These are phyloP conservation scores for Isatis tinctoria DNA, from an alignment of 345 rosid genomes.

Conservation along the genomic window DNA sequence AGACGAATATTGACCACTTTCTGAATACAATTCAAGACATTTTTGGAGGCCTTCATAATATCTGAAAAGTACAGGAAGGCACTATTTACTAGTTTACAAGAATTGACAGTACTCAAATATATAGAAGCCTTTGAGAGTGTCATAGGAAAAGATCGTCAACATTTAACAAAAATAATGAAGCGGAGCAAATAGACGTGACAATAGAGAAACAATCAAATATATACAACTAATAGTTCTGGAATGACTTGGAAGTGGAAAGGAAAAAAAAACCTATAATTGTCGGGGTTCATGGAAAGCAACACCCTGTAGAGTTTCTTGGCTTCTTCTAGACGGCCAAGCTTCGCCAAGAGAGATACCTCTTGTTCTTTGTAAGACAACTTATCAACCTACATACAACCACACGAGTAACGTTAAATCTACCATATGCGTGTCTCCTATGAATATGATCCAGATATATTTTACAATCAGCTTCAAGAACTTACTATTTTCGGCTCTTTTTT, in stretches of 20 bases:
- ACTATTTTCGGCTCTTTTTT: slow-evolving; percentile 78
- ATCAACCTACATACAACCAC: slow-evolving; percentile 66
- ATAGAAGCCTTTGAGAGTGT: slow-evolving; percentile 7
- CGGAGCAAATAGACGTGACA: not conserved
- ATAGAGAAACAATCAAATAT: not conserved
- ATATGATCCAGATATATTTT: not conserved
- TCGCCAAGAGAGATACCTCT: slow-evolving; percentile 78
- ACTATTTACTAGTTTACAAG: slow-evolving; percentile 1
- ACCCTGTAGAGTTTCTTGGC: slow-evolving; percentile 65
- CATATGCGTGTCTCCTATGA: not conserved
- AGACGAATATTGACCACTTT: slow-evolving; percentile 59
- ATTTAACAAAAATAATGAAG: slow-evolving; percentile 3
- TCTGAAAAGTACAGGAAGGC: slow-evolving; percentile 39
- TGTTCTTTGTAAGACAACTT: slow-evolving; percentile 78
- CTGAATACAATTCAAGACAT: slow-evolving; percentile 60
- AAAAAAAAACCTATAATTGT: slow-evolving; percentile 76
- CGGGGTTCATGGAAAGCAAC: slow-evolving; percentile 89
- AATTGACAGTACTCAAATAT: slow-evolving; percentile 4
- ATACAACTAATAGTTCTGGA: not conserved
- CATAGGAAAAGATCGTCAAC: not conserved
- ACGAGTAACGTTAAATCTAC: slow-evolving; percentile 16
- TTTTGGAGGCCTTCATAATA: slow-evolving; percentile 90
- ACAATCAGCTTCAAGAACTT: slow-evolving; percentile 28
- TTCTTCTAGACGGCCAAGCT: slow-evolving; percentile 71
- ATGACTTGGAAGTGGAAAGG: slow-evolving; percentile 8